phyloP scores from a whole-genome alignment of 352 stramenopile species.

The Phytopythium litorale region DNA sequence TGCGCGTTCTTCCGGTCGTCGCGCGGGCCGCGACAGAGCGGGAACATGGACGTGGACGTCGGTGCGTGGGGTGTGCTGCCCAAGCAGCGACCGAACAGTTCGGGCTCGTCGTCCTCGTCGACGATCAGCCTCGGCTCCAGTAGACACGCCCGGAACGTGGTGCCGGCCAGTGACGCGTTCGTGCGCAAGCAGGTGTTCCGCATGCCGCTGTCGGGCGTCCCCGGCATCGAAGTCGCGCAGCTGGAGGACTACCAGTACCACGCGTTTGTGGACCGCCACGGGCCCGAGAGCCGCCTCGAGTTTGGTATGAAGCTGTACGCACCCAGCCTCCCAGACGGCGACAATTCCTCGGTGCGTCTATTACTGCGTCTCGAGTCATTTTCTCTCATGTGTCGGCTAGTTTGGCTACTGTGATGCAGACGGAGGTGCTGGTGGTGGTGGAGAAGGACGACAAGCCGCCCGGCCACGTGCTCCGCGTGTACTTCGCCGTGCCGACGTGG shows the following conservation, averaged over 20 bases:
- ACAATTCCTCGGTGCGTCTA: conserved; percentile 48
- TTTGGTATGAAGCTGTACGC: conserved; percentile 70
- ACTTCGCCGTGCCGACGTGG: conserved; percentile 22
- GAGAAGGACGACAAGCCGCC: conserved; percentile 27
- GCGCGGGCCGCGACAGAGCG: conserved; percentile 20
- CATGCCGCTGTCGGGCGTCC: conserved; percentile 50
- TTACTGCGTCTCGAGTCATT: not conserved
- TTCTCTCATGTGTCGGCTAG: not conserved
- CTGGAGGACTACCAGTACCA: conserved; percentile 68
- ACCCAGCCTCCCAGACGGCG: conserved; percentile 41
- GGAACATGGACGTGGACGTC: conserved; percentile 63
- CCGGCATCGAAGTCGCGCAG: conserved; percentile 35
- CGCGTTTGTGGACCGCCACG: conserved; percentile 17
- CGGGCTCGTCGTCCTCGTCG: not conserved
- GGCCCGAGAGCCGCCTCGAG: conserved; percentile 28
- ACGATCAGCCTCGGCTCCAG: not conserved
- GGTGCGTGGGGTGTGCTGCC: conserved; percentile 33
- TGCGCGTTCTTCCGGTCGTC: conserved; percentile 42
- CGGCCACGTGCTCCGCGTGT: conserved; percentile 33
- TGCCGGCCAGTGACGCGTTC: conserved; percentile 8
- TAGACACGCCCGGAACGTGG: not conserved
- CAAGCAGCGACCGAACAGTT: not conserved
- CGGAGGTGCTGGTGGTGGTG: conserved; percentile 38
- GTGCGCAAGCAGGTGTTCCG: conserved; percentile 55
- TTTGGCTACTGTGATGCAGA: conserved; percentile 14